These are phyloP conservation scores for Cymbopogon citratus DNA, from an alignment of 176 grass and related monocot genomes.

Conservation along the genomic window DNA sequence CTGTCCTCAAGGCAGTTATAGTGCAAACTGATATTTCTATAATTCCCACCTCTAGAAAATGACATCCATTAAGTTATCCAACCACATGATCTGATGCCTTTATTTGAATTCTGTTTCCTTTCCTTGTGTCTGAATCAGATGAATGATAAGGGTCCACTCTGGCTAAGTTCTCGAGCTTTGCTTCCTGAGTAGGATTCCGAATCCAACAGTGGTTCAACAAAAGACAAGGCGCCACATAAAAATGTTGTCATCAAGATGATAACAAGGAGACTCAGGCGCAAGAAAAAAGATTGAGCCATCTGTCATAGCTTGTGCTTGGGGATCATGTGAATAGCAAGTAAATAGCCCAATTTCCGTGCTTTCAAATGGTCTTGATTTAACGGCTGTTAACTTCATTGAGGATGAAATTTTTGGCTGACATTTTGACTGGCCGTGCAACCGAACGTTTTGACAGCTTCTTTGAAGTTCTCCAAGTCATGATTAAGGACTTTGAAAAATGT, in stretches of 20 bases:
- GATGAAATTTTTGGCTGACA: no score
- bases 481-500: no score
- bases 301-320: no score
- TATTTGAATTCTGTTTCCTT: constrained; percentile 23
- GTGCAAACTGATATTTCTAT: neutral
- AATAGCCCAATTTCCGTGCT: no score
- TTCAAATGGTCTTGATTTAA: no score
- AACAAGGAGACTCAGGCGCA: constrained; percentile 42
- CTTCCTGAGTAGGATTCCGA: constrained; percentile 63
- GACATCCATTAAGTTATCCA: constrained; percentile 3
- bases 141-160: constrained; percentile 94
- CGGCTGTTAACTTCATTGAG: no score
- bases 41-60: constrained; percentile 4
- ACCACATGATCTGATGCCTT: neutral
- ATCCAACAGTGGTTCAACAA: constrained; percentile 28
- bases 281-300: constrained; percentile 39
- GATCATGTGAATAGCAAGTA: no score
- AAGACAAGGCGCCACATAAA: constrained; percentile 52
- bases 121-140: constrained; percentile 50
- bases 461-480: no score
- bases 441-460: no score
- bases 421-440: no score
- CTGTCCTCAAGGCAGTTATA: neutral
- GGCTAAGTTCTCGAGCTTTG: constrained; percentile 75
- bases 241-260: constrained; percentile 41